Evolutionary conservation across 192 early-diverging fungal species (phyloP).

Genomic region (Backusella westeae): DNA sequence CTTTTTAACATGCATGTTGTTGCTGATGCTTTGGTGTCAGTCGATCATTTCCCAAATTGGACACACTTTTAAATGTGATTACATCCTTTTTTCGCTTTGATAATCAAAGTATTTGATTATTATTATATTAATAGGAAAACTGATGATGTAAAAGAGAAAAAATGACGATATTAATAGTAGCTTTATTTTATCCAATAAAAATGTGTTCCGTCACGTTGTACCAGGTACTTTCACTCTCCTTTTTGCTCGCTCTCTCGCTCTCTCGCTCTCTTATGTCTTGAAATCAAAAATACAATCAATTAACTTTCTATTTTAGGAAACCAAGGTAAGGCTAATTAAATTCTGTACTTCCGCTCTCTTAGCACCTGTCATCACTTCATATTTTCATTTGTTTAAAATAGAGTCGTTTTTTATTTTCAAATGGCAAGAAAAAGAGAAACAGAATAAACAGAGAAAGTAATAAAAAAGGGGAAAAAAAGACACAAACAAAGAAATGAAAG

Average conservation of each 20-base stretch:
- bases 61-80: background rate
- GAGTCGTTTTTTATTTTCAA: background rate
- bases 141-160: background rate
- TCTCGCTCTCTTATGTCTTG: background rate
- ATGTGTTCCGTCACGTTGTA: background rate
- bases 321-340: background rate
- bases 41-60: slow-evolving; percentile 2
- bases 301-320: background rate
- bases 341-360: background rate
- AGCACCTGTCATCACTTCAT: slow-evolving; percentile 1
- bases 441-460: background rate
- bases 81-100: background rate
- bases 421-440: background rate
- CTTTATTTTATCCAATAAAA: background rate
- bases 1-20: background rate
- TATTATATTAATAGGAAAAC: background rate
- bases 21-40: background rate
- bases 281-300: background rate
- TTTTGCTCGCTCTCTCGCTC: background rate
- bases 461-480: background rate
- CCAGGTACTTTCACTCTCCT: background rate
- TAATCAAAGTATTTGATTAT: background rate
- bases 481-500: background rate
- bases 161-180: background rate
- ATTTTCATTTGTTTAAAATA: slow-evolving; percentile 5